Conservation (phyloP, 352 stramenopile species). For the Globisporangium recalcitrans region DNA sequence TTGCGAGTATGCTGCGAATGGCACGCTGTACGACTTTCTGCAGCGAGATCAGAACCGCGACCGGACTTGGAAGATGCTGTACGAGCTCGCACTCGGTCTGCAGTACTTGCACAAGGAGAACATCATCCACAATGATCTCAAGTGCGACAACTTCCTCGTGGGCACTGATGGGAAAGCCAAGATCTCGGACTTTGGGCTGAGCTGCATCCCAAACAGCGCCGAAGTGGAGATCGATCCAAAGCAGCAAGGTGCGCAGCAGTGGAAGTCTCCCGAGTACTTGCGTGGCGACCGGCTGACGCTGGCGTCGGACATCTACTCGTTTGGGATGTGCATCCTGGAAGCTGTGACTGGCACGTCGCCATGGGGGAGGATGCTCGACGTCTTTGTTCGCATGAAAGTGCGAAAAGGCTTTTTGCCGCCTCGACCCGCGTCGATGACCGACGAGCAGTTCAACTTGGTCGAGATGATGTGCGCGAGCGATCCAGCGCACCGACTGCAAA, state of each 20-base stretch:
- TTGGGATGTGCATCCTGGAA: conserved; percentile 19
- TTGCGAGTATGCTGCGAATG: conserved; percentile 7
- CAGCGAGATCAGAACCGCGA: conserved; percentile 86
- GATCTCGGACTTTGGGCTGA: conserved; percentile 23
- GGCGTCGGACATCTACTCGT: conserved; percentile 13
- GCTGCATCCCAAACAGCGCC: conserved; percentile 5
- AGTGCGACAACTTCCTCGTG: conserved; percentile 22
- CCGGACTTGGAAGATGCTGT: conserved; percentile 18
- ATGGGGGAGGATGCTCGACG: conserved; percentile 4
- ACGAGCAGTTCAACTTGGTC: conserved; percentile 1
- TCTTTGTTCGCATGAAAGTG: conserved; percentile 5
- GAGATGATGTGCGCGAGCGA: conserved; percentile 4
- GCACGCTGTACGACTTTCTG: conserved; percentile 2
- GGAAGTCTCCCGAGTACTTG: conserved; percentile 3
- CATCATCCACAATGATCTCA: conserved; percentile 24
- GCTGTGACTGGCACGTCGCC: conserved; percentile 5
- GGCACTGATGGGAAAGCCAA: conserved; percentile 19
- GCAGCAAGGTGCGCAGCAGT: conserved; percentile 4
- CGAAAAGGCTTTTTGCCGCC: conserved; percentile 2
- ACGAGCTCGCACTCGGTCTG: conserved; percentile 19
- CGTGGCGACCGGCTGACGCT: conserved; percentile 3
- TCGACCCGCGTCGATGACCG: neutral
- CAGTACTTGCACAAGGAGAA: conserved; percentile 21
- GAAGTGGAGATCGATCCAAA: conserved; percentile 2
- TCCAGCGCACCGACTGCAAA: conserved; percentile 4